A percentile compares a stretch with the other conserved stretches of the same genome.
phyloP scores from a whole-genome alignment of 305 asterid genomes.

The Caryopteris hybrid region DNA sequence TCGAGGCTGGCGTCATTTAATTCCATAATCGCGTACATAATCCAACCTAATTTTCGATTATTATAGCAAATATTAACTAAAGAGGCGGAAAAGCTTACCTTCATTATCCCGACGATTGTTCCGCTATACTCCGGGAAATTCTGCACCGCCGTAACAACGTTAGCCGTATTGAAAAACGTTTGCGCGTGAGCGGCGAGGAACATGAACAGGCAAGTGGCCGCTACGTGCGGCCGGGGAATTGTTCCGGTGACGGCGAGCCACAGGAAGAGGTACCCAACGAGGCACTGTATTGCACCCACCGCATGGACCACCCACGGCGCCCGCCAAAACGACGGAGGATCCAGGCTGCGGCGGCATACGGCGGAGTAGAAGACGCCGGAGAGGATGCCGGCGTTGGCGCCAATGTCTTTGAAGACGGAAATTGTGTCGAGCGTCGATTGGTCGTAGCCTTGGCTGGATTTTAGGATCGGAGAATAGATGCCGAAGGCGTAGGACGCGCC shows the following conservation, averaged over 20 bases:
- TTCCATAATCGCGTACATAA: background rate
- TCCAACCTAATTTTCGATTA: background rate
- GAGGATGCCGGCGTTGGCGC: constrained; percentile 80
- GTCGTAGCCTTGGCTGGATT: constrained; percentile 61
- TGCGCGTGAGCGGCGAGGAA: constrained; percentile 85
- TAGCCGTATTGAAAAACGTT: constrained; percentile 79
- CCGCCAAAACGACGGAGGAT: constrained; percentile 13
- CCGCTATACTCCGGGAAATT: constrained; percentile 70
- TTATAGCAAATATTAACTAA: background rate
- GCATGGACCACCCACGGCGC: constrained; percentile 78
- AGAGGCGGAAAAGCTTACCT: constrained; percentile 37
- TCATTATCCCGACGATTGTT: constrained; percentile 87
- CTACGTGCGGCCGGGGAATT: constrained; percentile 48
- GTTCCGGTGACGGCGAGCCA: constrained; percentile 77
- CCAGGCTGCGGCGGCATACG: constrained; percentile 19
- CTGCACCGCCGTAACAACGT: constrained; percentile 77
- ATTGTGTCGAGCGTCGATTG: constrained; percentile 83
- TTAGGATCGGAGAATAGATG: constrained; percentile 71
- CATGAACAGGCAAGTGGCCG: constrained; percentile 64
- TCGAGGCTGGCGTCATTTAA: background rate
- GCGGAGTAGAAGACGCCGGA: constrained; percentile 73
- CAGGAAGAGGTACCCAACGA: constrained; percentile 68
- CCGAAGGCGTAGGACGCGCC: constrained; percentile 91
- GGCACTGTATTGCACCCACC: constrained; percentile 71
- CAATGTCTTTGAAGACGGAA: constrained; percentile 84